These are phyloP conservation scores for Citrus maxima DNA, from an alignment of 345 rosid genomes.

Conservation along the genomic window DNA sequence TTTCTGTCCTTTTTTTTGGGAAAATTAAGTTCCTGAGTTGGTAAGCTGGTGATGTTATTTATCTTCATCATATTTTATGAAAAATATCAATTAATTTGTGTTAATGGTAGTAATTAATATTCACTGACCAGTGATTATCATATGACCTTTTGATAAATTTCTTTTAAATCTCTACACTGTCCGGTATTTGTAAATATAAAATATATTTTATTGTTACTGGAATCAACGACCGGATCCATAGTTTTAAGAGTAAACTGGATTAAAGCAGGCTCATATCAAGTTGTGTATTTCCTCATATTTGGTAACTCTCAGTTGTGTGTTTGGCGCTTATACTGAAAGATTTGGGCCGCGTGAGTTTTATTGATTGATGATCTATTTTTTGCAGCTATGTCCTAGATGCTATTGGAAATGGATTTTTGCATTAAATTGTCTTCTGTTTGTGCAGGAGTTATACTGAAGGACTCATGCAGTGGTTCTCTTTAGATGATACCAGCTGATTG, in stretches of 20 bases:
- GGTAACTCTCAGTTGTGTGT: background rate
- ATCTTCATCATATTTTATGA: background rate
- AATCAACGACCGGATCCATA: background rate
- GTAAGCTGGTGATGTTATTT: background rate
- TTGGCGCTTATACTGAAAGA: background rate
- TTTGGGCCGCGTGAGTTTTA: background rate
- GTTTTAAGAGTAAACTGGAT: background rate
- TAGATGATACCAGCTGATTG: constrained; percentile 54
- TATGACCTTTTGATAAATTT: background rate
- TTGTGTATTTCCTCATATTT: background rate
- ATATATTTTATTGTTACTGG: background rate
- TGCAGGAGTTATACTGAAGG: constrained; percentile 10
- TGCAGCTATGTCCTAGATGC: constrained; percentile 25
- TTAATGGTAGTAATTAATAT: background rate
- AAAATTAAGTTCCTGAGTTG: background rate
- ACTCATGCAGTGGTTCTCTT: constrained; percentile 19
- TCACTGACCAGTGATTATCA: background rate
- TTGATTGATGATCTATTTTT: constrained; percentile 13
- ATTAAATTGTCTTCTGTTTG: constrained; percentile 3
- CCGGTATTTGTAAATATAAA: background rate
- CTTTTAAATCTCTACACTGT: background rate
- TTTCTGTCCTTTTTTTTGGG: background rate
- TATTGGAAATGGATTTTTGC: constrained; percentile 9
- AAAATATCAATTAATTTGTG: background rate
- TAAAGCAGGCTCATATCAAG: background rate